phyloP scores from a whole-genome alignment of 495 filamentous ascomycete genomes.

The Aspergillus baeticus region DNA sequence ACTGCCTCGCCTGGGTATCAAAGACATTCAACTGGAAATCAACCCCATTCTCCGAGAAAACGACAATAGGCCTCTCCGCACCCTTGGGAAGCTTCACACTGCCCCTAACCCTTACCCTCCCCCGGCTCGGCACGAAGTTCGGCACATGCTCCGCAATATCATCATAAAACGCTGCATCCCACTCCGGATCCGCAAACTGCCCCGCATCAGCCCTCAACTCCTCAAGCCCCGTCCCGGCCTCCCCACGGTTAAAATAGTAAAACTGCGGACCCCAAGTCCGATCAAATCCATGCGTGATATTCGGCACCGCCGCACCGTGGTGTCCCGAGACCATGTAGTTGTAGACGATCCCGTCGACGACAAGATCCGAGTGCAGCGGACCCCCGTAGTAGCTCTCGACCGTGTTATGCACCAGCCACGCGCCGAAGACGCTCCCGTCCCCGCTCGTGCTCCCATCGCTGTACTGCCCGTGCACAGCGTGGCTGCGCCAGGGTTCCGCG shows the following conservation, averaged over 20 bases:
- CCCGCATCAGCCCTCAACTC: constrained; percentile 48
- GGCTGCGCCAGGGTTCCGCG: constrained; percentile 49
- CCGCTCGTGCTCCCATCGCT: constrained; percentile 45
- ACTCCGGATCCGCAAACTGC: constrained; percentile 41
- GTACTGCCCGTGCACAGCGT: constrained; percentile 52
- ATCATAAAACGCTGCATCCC: constrained; percentile 56
- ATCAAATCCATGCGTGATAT: constrained; percentile 58
- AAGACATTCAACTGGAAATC: constrained; percentile 58
- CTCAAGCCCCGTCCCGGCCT: constrained; percentile 35
- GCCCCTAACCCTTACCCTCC: constrained; percentile 37
- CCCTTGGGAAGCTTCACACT: constrained; percentile 44
- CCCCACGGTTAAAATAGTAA: constrained; percentile 54
- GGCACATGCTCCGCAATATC: constrained; percentile 54
- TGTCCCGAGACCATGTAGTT: constrained; percentile 54
- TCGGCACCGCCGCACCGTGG: constrained; percentile 53
- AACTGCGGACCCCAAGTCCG: constrained; percentile 56
- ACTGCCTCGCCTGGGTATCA: constrained; percentile 48
- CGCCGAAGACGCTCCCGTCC: constrained; percentile 48
- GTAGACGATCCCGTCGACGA: constrained; percentile 57
- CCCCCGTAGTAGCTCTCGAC: constrained; percentile 58
- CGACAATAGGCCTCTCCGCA: constrained; percentile 45
- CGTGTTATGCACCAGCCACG: constrained; percentile 58
- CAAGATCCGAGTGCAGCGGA: constrained; percentile 53
- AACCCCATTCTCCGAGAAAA: constrained; percentile 49
- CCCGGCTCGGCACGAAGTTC: constrained; percentile 43